Percentiles rank a stretch among this genome's conserved stretches.
Conservation (phyloP, 1,284 basidiomycete genomes). For the Malassezia caprae region DNA sequence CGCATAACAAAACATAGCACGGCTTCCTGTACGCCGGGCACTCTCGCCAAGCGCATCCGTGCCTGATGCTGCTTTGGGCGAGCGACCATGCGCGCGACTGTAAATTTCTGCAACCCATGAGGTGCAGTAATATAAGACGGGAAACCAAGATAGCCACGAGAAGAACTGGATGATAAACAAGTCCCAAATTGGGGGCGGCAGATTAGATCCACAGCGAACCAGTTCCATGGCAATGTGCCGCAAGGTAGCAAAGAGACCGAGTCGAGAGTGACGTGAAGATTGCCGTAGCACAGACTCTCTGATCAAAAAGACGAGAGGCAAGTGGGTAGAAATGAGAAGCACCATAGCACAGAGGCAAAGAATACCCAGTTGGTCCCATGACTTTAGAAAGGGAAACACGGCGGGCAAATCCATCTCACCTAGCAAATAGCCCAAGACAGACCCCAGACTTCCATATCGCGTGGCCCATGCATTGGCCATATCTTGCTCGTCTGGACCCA, state of each 20-base stretch:
- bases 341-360: slow-evolving; percentile 25
- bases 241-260: not conserved
- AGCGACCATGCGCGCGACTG: slow-evolving; percentile 19
- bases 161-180: slow-evolving; percentile 40
- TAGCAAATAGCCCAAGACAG: slow-evolving; percentile 39
- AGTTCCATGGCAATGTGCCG: slow-evolving; percentile 16
- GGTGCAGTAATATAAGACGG: slow-evolving; percentile 34
- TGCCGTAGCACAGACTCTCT: slow-evolving; percentile 24
- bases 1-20: slow-evolving; percentile 69
- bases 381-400: slow-evolving; percentile 17
- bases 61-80: slow-evolving; percentile 16
- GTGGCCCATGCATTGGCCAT: slow-evolving; percentile 90
- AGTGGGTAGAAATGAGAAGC: slow-evolving; percentile 29
- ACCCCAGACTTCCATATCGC: slow-evolving; percentile 55
- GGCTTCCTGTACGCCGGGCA: slow-evolving; percentile 69
- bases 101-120: slow-evolving; percentile 42
- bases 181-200: slow-evolving; percentile 27
- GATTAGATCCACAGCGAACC: slow-evolving; percentile 15
- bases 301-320: slow-evolving; percentile 19
- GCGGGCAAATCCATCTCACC: slow-evolving; percentile 35
- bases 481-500: slow-evolving; percentile 61
- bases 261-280: not conserved
- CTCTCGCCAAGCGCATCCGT: slow-evolving; percentile 49
- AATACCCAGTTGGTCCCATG: slow-evolving; percentile 26
- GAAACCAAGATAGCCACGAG: slow-evolving; percentile 43